Evolutionary conservation across 306 rosid genomes (phyloP).

Genomic region (Crotalaria pallida): DNA sequence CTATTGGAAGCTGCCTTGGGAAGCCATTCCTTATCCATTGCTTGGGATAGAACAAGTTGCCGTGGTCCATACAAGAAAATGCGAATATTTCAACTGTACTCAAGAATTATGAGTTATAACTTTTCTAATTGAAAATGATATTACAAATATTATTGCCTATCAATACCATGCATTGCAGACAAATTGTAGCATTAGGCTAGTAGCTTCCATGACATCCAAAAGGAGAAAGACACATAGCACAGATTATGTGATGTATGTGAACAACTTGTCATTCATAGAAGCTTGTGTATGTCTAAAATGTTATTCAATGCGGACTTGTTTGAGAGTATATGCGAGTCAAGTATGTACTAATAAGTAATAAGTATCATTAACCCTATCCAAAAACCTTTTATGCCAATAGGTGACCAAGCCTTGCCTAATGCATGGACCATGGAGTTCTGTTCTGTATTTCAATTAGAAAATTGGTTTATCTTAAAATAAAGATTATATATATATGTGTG

Average conservation of each 20-base stretch:
- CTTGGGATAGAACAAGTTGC: neutral
- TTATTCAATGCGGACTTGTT: neutral
- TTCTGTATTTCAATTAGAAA: neutral
- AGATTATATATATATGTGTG: too few species aligned
- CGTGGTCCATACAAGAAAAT: neutral
- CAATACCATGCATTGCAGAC: too few species aligned
- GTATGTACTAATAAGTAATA: too few species aligned
- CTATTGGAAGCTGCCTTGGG: neutral
- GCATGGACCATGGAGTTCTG: neutral
- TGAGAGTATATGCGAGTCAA: too few species aligned
- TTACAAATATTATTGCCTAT: too few species aligned
- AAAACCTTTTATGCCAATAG: neutral
- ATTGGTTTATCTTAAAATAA: too few species aligned
- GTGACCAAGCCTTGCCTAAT: neutral
- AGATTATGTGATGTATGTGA: too few species aligned
- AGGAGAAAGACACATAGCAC: too few species aligned
- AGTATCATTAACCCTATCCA: neutral
- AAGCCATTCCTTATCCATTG: constrained; percentile 20
- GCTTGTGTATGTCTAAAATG: neutral
- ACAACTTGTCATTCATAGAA: too few species aligned
- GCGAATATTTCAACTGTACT: too few species aligned
- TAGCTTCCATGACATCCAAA: neutral
- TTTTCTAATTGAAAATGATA: too few species aligned
- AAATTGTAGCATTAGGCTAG: neutral
- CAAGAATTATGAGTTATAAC: too few species aligned